Conservation (phyloP, 257 asterid species). For the Nicotiana noctiflora region DNA sequence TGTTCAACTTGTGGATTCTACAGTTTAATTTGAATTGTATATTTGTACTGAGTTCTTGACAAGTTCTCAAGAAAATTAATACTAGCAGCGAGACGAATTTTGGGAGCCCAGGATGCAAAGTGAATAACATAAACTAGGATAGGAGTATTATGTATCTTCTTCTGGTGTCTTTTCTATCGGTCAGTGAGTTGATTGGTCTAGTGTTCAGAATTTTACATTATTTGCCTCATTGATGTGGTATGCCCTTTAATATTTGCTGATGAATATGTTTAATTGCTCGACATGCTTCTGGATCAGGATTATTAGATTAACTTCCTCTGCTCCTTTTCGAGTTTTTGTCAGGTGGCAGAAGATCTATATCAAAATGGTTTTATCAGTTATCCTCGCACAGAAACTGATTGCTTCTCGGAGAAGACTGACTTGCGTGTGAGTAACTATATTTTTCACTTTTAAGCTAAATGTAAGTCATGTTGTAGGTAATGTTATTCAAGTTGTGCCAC, state of each 20-base stretch:
- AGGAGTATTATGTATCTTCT: neutral
- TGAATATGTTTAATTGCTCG: neutral
- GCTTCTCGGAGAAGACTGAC: constrained; percentile 67
- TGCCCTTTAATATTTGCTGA: neutral
- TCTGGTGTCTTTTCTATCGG: neutral
- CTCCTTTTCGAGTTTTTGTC: constrained; percentile 9
- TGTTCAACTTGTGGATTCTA: neutral
- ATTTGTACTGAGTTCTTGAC: neutral
- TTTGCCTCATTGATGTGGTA: neutral
- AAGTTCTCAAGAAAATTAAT: too few species aligned
- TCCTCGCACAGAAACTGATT: constrained; percentile 98
- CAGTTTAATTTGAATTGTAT: neutral
- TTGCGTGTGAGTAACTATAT: constrained; percentile 49
- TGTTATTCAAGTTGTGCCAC: neutral
- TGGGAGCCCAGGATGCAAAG: too few species aligned
- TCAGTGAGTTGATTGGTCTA: neutral
- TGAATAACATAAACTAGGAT: neutral
- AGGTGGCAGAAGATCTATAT: constrained; percentile 98
- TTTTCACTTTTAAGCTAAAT: constrained; percentile 8
- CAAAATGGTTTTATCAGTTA: constrained; percentile 97
- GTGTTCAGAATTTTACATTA: neutral
- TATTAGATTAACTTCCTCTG: constrained; percentile 6
- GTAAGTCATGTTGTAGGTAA: constrained; percentile 10
- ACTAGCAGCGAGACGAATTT: too few species aligned
- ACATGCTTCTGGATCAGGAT: neutral